Conservation (phyloP, 2,329 filamentous ascomycete species). For the Ophiostoma piceae region DNA sequence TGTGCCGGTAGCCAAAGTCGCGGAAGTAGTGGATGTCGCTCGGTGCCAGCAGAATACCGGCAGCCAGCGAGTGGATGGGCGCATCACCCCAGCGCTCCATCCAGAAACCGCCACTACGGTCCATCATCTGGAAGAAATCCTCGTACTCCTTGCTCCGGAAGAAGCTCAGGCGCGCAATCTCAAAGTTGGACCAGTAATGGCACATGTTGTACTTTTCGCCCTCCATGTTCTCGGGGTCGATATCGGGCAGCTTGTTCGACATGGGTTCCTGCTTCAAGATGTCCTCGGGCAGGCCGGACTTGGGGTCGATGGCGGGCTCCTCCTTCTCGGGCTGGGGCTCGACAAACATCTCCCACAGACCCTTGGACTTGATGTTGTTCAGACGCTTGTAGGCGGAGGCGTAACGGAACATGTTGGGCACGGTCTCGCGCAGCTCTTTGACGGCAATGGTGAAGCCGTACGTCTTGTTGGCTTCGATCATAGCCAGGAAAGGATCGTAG, state of each 20-base stretch:
- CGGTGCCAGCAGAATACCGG: constrained; percentile 75
- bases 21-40: constrained; percentile 97
- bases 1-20: constrained; percentile 96
- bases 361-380: constrained; percentile 84
- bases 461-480: constrained; percentile 92
- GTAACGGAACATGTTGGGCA: constrained; percentile 97
- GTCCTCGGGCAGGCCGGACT: constrained; percentile 50
- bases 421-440: constrained; percentile 94
- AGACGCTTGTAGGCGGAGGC: constrained; percentile 95
- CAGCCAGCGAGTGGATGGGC: constrained; percentile 94
- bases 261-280: constrained; percentile 61
- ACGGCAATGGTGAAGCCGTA: constrained; percentile 99
- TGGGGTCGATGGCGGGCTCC: constrained; percentile 14
- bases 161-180: constrained; percentile 91
- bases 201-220: constrained; percentile 99
- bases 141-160: constrained; percentile 97
- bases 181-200: constrained; percentile 99
- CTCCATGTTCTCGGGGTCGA: constrained; percentile 92
- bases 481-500: constrained; percentile 94
- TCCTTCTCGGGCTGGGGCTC: constrained; percentile 67
- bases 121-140: constrained; percentile 99
- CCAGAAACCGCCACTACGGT: constrained; percentile 96
- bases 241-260: constrained; percentile 51
- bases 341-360: constrained; percentile 97
- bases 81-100: constrained; percentile 99